Percentiles rank a stretch among this genome's conserved stretches.
Conservation (phyloP, 2,329 filamentous ascomycete species). For the Verticillium albo-atrum region DNA sequence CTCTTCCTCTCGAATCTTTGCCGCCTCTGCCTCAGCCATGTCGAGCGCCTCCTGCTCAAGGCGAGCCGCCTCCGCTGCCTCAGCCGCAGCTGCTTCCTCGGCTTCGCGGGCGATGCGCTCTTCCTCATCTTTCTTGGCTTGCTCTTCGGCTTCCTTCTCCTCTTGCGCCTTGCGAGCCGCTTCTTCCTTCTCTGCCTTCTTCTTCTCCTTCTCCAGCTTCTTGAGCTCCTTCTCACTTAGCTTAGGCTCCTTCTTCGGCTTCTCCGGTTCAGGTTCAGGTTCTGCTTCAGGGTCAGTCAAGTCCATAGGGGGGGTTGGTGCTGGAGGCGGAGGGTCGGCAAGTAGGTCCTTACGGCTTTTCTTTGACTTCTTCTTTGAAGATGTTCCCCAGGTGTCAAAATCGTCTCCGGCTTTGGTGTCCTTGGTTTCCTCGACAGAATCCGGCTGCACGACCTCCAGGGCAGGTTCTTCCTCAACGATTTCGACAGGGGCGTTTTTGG, state of each 20-base stretch:
- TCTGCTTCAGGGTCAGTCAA: slow-evolving; percentile 36
- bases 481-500: slow-evolving; percentile 44
- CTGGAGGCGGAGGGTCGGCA: slow-evolving; percentile 39
- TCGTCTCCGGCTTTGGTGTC: slow-evolving; percentile 37
- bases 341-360: slow-evolving; percentile 32
- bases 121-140: slow-evolving; percentile 19
- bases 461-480: slow-evolving; percentile 37
- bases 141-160: slow-evolving; percentile 22
- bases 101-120: slow-evolving; percentile 22
- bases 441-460: slow-evolving; percentile 41
- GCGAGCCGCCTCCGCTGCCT: slow-evolving; percentile 19
- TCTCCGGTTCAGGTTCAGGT: slow-evolving; percentile 30
- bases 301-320: slow-evolving; percentile 44
- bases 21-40: slow-evolving; percentile 23
- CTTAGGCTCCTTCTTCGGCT: slow-evolving; percentile 37
- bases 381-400: slow-evolving; percentile 29
- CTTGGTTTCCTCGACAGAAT: slow-evolving; percentile 39
- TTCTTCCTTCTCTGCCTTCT: slow-evolving; percentile 35
- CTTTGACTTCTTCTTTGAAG: slow-evolving; percentile 40
- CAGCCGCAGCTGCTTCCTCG: slow-evolving; percentile 22
- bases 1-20: slow-evolving; percentile 24
- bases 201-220: slow-evolving; percentile 45
- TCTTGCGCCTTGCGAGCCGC: slow-evolving; percentile 36
- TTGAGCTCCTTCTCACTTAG: slow-evolving; percentile 46
- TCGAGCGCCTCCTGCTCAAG: slow-evolving; percentile 18